These are phyloP conservation scores for Colletotrichum simmondsii DNA, from an alignment of 2,329 filamentous ascomycete genomes.

Conservation along the genomic window DNA sequence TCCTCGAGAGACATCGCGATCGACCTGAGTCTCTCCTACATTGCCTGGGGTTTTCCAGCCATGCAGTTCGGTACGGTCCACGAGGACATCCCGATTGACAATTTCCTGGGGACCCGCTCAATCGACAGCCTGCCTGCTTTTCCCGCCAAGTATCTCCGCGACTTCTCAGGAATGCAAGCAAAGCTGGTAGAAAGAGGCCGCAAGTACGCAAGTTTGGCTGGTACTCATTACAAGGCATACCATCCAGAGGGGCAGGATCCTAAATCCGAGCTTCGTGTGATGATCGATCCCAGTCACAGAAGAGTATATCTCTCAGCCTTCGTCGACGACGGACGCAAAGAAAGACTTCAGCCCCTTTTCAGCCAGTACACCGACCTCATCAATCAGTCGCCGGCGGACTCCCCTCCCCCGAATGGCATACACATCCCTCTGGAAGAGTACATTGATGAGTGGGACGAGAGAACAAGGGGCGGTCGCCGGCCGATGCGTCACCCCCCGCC, in stretches of 20 bases:
- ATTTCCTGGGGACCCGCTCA: slow-evolving; percentile 54
- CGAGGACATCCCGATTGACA: slow-evolving; percentile 46
- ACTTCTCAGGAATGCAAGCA: slow-evolving; percentile 44
- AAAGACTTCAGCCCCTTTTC: not conserved
- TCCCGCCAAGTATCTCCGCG: slow-evolving; percentile 56
- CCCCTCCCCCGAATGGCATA: slow-evolving; percentile 1
- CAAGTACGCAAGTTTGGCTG: slow-evolving; percentile 55
- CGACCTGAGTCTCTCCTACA: slow-evolving; percentile 49
- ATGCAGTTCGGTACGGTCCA: slow-evolving; percentile 52
- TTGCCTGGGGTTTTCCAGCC: slow-evolving; percentile 56
- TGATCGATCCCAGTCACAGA: slow-evolving; percentile 7
- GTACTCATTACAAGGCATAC: slow-evolving; percentile 59
- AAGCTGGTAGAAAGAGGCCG: slow-evolving; percentile 53
- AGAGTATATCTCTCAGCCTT: not conserved
- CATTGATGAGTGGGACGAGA: not conserved
- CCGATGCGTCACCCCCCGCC: not conserved
- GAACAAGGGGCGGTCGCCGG: not conserved
- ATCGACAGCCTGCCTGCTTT: slow-evolving; percentile 55
- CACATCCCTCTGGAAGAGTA: slow-evolving; percentile 7
- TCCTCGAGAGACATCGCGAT: slow-evolving; percentile 45
- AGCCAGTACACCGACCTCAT: slow-evolving; percentile 27
- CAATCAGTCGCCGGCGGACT: slow-evolving; percentile 34
- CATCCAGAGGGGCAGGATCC: slow-evolving; percentile 36
- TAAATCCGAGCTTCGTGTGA: slow-evolving; percentile 11
- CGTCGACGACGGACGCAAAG: not conserved